These are phyloP conservation scores for maize (Zea mays) DNA, from an alignment of 176 grass and related monocot genomes.

Conservation along the genomic window DNA sequence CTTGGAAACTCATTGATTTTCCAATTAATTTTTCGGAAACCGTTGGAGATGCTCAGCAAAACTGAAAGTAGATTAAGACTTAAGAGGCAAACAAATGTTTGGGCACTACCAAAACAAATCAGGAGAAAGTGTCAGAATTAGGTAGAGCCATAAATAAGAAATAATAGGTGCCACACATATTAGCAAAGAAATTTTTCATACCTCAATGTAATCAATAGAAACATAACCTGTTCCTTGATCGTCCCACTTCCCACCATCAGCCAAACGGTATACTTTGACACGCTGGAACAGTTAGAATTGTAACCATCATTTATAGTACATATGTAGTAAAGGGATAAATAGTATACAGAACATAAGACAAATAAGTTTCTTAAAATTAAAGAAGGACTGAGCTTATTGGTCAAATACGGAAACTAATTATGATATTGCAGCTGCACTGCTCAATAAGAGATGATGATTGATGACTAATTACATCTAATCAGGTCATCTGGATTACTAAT, in stretches of 20 bases:
- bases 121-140: background rate
- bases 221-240: slow-evolving; percentile 96
- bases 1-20: no score
- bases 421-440: background rate
- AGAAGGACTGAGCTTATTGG: slow-evolving; percentile 10
- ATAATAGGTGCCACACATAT: background rate
- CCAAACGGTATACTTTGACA: slow-evolving; percentile 90
- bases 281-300: slow-evolving; percentile 60
- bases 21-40: no score
- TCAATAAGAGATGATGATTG: slow-evolving; percentile 2
- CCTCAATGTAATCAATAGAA: slow-evolving; percentile 83
- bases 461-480: no score
- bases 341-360: slow-evolving; percentile 22
- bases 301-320: slow-evolving; percentile 25
- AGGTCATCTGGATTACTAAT: no score
- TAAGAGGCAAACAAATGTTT: slow-evolving; percentile 22
- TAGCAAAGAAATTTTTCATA: slow-evolving; percentile 24
- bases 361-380: slow-evolving; percentile 10
- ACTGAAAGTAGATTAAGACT: slow-evolving; percentile 1
- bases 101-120: background rate
- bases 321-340: background rate
- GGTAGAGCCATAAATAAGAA: slow-evolving; percentile 25
- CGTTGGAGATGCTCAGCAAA: background rate
- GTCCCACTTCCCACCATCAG: slow-evolving; percentile 91
- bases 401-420: slow-evolving; percentile 6